phyloP scores from a whole-genome alignment of 352 stramenopile species.

The Globisporangium paddicum region DNA sequence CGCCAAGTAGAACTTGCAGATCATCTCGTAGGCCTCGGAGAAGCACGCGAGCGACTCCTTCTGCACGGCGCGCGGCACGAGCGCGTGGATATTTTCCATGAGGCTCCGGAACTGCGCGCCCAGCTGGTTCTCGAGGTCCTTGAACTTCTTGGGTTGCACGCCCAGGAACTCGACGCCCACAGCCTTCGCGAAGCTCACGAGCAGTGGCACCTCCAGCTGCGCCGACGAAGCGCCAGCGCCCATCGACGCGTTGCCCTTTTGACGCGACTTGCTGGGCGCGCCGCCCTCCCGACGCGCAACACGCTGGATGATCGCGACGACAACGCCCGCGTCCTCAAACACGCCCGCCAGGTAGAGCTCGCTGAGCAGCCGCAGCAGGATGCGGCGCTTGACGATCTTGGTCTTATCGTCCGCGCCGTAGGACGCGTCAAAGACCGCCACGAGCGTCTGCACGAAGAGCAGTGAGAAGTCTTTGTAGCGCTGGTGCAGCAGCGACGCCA shows the following conservation, averaged over 20 bases:
- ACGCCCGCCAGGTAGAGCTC: constrained; percentile 84
- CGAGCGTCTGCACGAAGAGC: constrained; percentile 46
- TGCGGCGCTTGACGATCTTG: constrained; percentile 67
- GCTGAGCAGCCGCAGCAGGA: constrained; percentile 74
- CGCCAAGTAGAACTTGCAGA: constrained; percentile 87
- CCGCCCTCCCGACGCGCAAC: constrained; percentile 54
- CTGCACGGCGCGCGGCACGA: constrained; percentile 68
- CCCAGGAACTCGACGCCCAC: constrained; percentile 88
- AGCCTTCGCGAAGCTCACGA: constrained; percentile 93
- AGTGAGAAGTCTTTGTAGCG: constrained; percentile 89
- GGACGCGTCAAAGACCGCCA: constrained; percentile 48
- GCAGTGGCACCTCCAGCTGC: constrained; percentile 89
- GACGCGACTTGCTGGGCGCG: constrained; percentile 27
- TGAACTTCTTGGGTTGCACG: constrained; percentile 59
- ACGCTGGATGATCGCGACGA: constrained; percentile 81
- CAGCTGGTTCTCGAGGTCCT: constrained; percentile 41
- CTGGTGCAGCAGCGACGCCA: constrained; percentile 89
- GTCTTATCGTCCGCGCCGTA: constrained; percentile 66
- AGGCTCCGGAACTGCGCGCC: constrained; percentile 35
- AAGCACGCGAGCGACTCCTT: constrained; percentile 74
- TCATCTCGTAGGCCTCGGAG: constrained; percentile 83
- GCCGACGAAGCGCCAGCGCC: constrained; percentile 15
- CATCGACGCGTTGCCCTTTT: constrained; percentile 41
- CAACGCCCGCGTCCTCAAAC: constrained; percentile 58
- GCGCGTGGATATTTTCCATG: constrained; percentile 24